A percentile compares a stretch with the other conserved stretches of the same genome.
Conservation (phyloP, 768 basidiomycete genomes). For the Mrakia blollopis region DNA sequence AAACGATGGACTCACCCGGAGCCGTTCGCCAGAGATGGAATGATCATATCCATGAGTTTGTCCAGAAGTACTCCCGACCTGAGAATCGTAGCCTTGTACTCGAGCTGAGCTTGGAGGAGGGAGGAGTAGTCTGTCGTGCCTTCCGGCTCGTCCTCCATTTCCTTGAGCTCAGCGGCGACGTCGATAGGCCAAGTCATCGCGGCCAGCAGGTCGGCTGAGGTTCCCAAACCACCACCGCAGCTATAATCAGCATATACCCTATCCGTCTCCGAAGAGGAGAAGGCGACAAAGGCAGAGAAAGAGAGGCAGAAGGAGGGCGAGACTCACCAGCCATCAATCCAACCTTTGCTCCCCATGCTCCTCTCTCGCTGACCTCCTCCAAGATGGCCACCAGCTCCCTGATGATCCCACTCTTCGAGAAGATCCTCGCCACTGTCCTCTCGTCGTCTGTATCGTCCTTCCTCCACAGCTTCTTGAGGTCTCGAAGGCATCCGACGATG, state of each 20-base stretch:
- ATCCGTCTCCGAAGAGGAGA: neutral
- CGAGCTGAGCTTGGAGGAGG: conserved; percentile 69
- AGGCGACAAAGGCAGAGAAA: neutral
- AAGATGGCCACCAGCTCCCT: conserved; percentile 30
- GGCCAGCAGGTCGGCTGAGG: conserved; percentile 70
- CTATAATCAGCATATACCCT: neutral
- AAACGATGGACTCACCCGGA: conserved; percentile 44
- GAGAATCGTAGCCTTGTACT: conserved; percentile 80
- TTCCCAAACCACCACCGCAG: neutral
- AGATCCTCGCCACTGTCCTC: conserved; percentile 67
- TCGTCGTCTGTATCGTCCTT: conserved; percentile 97
- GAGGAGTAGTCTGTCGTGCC: conserved; percentile 83
- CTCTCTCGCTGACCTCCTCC: conserved; percentile 42
- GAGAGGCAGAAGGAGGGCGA: neutral
- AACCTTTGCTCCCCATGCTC: conserved; percentile 44
- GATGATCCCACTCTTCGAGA: conserved; percentile 16
- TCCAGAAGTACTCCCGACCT: conserved; percentile 57
- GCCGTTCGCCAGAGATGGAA: conserved; percentile 71
- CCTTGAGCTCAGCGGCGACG: conserved; percentile 86
- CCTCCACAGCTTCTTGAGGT: conserved; percentile 91
- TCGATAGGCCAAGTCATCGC: conserved; percentile 99
- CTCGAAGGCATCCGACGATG: conserved; percentile 56
- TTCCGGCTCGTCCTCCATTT: conserved; percentile 65
- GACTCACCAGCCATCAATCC: conserved; percentile 43
- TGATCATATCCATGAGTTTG: conserved; percentile 51